Evolutionary conservation across 345 rosid species (phyloP).

Genomic region (Lepidium sativum): DNA sequence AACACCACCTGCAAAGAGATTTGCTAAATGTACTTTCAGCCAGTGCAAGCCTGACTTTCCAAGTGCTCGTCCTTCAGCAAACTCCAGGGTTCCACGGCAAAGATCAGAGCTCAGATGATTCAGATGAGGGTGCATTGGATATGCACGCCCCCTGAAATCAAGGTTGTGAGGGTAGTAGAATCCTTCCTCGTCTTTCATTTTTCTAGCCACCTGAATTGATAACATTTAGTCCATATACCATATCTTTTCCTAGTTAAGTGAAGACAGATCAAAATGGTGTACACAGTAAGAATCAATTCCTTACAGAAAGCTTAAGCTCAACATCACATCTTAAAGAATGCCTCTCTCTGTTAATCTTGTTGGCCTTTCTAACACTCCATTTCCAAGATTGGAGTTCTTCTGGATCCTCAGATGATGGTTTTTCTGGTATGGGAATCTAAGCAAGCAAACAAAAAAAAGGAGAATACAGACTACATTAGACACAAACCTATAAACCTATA

Average conservation of each 20-base stretch:
- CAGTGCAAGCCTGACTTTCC: conserved; percentile 84
- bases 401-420: conserved; percentile 56
- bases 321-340: conserved; percentile 87
- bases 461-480: background rate
- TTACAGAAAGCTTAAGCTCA: conserved; percentile 94
- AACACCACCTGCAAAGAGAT: conserved; percentile 79
- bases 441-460: background rate
- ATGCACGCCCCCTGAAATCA: conserved; percentile 97
- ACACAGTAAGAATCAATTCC: conserved; percentile 11
- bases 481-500: background rate
- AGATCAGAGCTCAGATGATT: conserved; percentile 93
- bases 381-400: conserved; percentile 64
- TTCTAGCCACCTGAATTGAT: conserved; percentile 73
- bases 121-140: conserved; percentile 97
- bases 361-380: conserved; percentile 65
- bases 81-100: conserved; percentile 94
- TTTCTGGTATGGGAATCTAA: conserved; percentile 66
- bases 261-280: conserved; percentile 9
- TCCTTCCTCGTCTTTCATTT: conserved; percentile 88
- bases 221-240: conserved; percentile 16
- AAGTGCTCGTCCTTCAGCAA: conserved; percentile 82
- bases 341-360: conserved; percentile 80
- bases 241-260: conserved; percentile 11
- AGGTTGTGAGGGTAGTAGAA: conserved; percentile 98
- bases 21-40: conserved; percentile 93